Evolutionary conservation across 805 yeast genomes (phyloP), one percentile per base, ranked within the genome.

Genomic region (Saccharomycopsis malanga): DNA sequence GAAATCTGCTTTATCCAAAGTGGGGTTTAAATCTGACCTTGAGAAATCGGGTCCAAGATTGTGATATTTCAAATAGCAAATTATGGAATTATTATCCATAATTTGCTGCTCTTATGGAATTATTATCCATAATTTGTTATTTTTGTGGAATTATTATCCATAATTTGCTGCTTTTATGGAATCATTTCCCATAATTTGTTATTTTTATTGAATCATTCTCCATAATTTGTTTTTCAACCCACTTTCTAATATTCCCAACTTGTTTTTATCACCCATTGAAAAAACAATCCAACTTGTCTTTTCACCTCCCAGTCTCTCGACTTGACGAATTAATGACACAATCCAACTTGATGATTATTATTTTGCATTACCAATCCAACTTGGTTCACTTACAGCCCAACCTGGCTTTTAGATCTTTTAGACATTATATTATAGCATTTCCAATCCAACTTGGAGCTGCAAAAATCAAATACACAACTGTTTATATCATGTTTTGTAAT

Each of bases 1-100:
- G 59, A 76, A 79, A 37, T 70, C 70, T 35, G 91, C 96, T 3
- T 34, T 52, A 15, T 32, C 20, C 6, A 45, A 44, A 34, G 38
- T 39, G 4, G 49, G 53, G 18, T 14, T 49, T 20, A 37, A 27
- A 34, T 34, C 34, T 23, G 22, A 12, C 12, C 12, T 10, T 27
- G 21, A 6, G 5, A 32, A 7, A 9, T 12, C 15, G 9, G 6
- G 36, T 5, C 36, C 36, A 32, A 32, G 36, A 32, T 32, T 32
- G 15, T 32, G 15, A 32, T 5, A 27, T 12, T n/a, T n/a, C n/a
- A n/a, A n/a, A n/a, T n/a, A n/a, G n/a, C n/a, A n/a, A n/a, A n/a
- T n/a, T n/a, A 35, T 14, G 12, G 14, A 10, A 18, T 35, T 14
- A 18, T 35, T 18, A 14, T 35, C 12, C 14, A 18, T n/a, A n/a